Evolutionary conservation across 2,329 filamentous ascomycete species (phyloP).

Genomic region (Alternaria triticimaculans): DNA sequence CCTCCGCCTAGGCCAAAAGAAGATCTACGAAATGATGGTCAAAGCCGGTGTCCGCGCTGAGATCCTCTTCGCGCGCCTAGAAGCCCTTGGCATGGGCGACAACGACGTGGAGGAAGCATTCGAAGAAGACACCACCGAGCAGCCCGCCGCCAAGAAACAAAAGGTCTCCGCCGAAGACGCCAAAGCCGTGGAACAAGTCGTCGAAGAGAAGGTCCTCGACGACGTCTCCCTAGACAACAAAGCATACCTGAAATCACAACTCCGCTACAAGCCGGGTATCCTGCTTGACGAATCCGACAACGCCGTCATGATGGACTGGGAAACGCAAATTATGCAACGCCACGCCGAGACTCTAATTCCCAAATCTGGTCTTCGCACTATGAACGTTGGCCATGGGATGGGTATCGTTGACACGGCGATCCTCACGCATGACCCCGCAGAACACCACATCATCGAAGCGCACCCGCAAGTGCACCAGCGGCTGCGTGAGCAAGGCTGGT

Average conservation of each 20-base stretch:
- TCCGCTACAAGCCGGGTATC: slow-evolving; percentile 44
- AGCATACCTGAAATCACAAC: slow-evolving; percentile 44
- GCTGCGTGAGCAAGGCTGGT: slow-evolving; percentile 71
- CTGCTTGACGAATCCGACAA: slow-evolving; percentile 78
- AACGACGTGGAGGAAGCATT: slow-evolving; percentile 27
- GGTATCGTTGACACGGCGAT: slow-evolving; percentile 85
- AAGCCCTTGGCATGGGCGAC: slow-evolving; percentile 38
- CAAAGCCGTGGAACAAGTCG: slow-evolving; percentile 30
- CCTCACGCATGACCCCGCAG: slow-evolving; percentile 68
- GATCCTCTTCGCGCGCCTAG: slow-evolving; percentile 44
- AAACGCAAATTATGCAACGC: slow-evolving; percentile 82
- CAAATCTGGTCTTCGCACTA: slow-evolving; percentile 68
- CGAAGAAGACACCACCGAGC: slow-evolving; percentile 31
- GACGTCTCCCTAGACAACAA: slow-evolving; percentile 50
- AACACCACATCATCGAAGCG: slow-evolving; percentile 86
- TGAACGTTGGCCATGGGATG: slow-evolving; percentile 92
- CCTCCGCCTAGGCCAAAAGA: slow-evolving; percentile 39
- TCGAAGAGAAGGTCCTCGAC: slow-evolving; percentile 37
- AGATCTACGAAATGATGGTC: slow-evolving; percentile 47
- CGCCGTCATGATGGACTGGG: slow-evolving; percentile 95
- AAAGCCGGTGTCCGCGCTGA: slow-evolving; percentile 47
- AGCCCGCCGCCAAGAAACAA: slow-evolving; percentile 45
- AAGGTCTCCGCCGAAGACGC: slow-evolving; percentile 38
- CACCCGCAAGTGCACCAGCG: slow-evolving; percentile 77
- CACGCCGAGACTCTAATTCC: slow-evolving; percentile 74